Evolutionary conservation across 75 land plant genomes (phyloP).

Genomic region (Chamaecyparis obtusa): DNA sequence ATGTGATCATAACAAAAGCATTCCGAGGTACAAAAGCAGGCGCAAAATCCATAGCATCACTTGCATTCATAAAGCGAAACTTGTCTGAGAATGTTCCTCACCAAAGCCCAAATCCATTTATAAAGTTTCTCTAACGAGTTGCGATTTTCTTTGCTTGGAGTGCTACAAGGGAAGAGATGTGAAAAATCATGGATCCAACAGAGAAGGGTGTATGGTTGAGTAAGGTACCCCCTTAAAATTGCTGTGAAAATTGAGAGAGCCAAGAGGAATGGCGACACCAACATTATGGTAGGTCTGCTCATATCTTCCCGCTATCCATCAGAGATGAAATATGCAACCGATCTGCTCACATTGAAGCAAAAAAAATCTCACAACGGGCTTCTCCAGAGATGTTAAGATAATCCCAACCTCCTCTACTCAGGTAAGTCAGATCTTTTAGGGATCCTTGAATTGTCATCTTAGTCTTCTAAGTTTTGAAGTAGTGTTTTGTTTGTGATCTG

Average conservation of each 20-base stretch:
- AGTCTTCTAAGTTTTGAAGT: neutral
- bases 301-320: neutral
- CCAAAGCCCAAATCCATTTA: too few relatives aligned
- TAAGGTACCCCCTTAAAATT: neutral
- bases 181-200: neutral
- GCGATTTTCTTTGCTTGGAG: neutral
- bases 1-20: too few relatives aligned
- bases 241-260: neutral
- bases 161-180: neutral
- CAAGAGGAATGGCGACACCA: neutral
- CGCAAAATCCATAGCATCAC: too few relatives aligned
- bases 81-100: too few relatives aligned
- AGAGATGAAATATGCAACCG: neutral
- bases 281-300: neutral
- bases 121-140: neutral
- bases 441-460: neutral
- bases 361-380: neutral
- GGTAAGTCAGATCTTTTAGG: neutral
- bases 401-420: neutral
- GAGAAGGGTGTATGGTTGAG: conserved; percentile 8
- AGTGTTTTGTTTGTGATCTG: neutral
- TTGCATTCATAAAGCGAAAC: too few relatives aligned
- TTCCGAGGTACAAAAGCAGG: too few relatives aligned
- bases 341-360: neutral
- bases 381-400: neutral